Base-by-base conservation (phyloP, 768 basidiomycete species). In the Kwoniella dejecticola region DNA sequence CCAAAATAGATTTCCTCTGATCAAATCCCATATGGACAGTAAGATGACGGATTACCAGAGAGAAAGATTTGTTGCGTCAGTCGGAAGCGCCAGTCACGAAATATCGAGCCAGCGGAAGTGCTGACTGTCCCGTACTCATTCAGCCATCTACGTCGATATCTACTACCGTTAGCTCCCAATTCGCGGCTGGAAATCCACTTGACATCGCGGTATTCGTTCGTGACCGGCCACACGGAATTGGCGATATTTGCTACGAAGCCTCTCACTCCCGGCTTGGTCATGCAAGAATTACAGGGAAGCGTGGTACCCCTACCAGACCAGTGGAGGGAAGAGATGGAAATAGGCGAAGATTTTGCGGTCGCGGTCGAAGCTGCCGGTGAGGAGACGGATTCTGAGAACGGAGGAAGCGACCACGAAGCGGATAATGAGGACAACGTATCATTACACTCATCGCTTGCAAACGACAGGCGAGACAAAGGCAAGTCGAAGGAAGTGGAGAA, bases 121-220 rank as follows among this genome's bases (percentile, higher is more conserved):
- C 29, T 29, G 2, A 33, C 53, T 44, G n/a, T 33, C 24, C 15
- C 17, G 24, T 41, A 17, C 31, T 38, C 15, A 19, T 11, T 40
- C 12, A 74, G 74, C 11, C 77, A 79, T 57, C 63, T 79, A 4
- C 66, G 71, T 15, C 64, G 74, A 10, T 79, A 79, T 36, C 63
- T 76, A 10, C 52, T 71, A 11, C 63, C 71, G 11, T 63, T 70
- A 44, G 45, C 41, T 15, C 76, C 77, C 10, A 67, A 60, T 1
- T 76, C 75, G 0, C 66, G 77, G 10, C 46, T 79, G 36, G 77
- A 79, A 26, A 73, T 79, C 19, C 67, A 75, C 42, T 65, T 68
- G 0, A 79, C 77, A 0, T 44, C 65, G 23, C 64, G 76, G 21
- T 79, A 79, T 54, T 55, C 66, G 0, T 55, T 57, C 50, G 60